Percentiles rank a stretch among this genome's conserved stretches.
Conservation (phyloP, 163 green algal species). For the Chloroidium sp. region DNA sequence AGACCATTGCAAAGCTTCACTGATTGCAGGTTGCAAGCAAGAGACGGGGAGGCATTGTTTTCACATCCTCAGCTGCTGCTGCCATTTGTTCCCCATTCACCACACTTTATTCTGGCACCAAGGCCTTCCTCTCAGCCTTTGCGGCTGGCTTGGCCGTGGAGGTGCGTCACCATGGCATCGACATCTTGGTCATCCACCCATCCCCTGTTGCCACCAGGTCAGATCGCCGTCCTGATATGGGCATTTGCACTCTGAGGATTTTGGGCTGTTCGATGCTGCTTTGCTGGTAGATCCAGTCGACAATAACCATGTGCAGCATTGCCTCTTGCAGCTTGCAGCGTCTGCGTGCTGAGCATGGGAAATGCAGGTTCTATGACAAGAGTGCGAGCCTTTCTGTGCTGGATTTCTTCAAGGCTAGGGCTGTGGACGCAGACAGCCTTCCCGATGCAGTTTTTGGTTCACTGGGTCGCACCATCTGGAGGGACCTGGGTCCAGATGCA, state of each 20-base stretch:
- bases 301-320: no score
- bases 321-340: background rate
- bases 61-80: slow-evolving; percentile 73
- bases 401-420: slow-evolving; percentile 87
- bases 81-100: slow-evolving; percentile 37
- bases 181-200: slow-evolving; percentile 91
- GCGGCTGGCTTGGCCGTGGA: slow-evolving; percentile 81
- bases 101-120: slow-evolving; percentile 81
- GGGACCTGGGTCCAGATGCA: slow-evolving; percentile 73
- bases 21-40: background rate
- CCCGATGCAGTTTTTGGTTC: slow-evolving; percentile 73
- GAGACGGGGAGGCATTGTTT: slow-evolving; percentile 76
- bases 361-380: slow-evolving; percentile 64
- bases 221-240: background rate
- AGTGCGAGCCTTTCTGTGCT: slow-evolving; percentile 76
- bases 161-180: slow-evolving; percentile 73
- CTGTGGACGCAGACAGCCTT: slow-evolving; percentile 69
- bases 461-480: slow-evolving; percentile 76
- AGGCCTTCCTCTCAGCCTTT: slow-evolving; percentile 91
- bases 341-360: background rate
- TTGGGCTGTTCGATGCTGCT: background rate
- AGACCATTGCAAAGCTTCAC: background rate
- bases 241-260: slow-evolving; percentile 2
- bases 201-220: slow-evolving; percentile 76
- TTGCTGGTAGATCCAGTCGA: background rate